Evolutionary conservation across 495 filamentous ascomycete species (phyloP), one percentile per base, ranked within the genome.

Genomic region (Aspergillus mulundensis): DNA sequence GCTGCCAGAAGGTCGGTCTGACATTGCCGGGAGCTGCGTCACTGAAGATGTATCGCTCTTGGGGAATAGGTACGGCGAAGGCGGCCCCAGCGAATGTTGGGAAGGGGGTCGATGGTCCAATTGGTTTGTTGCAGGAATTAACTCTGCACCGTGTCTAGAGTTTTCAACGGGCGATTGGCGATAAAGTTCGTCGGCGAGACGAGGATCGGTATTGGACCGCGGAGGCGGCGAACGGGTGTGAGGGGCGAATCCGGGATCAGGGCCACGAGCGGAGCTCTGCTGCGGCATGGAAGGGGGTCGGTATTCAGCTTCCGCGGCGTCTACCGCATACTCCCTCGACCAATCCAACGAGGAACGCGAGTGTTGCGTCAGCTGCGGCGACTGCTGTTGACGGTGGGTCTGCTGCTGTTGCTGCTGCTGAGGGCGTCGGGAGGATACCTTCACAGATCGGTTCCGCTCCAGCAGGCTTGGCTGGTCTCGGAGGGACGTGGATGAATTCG

Each of bases 31-130:
- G 25, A 57, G 54, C 45, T 56, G 56, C 38, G 62, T 46, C 0
- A 53, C 11, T 3, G 59, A 57, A 65, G 74, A 62, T 52, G 66
- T 63, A 57, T 65, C 56, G 53, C 34, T 57, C 46, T 50, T 48
- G 25, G 65, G 20, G 1, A 57, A 58, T 48, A 42, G 60, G n/a
- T 67, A 53, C 28, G 70, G 71, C 42, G 73, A 74, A 43, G 61
- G 69, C 30, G 69, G 68, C 47, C 68, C 71, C 53, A 77, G 73
- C 44, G 81, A 82, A 50, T 87, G 84, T 69, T 79, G 80, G 63
- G 85, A 87, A 56, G 84, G 69, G 66, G 86, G 84, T 38, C 73
- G 68, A 43, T 65, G 59, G 57, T 66, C 49, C 25, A 59, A 57
- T 69, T 60, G 63, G 10, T 64, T 60, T 11, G 61, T 56, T 12